Evolutionary conservation across 1,284 basidiomycete species (phyloP), one percentile per base, ranked within the genome.

Genomic region (Cryptococcus sp.): DNA sequence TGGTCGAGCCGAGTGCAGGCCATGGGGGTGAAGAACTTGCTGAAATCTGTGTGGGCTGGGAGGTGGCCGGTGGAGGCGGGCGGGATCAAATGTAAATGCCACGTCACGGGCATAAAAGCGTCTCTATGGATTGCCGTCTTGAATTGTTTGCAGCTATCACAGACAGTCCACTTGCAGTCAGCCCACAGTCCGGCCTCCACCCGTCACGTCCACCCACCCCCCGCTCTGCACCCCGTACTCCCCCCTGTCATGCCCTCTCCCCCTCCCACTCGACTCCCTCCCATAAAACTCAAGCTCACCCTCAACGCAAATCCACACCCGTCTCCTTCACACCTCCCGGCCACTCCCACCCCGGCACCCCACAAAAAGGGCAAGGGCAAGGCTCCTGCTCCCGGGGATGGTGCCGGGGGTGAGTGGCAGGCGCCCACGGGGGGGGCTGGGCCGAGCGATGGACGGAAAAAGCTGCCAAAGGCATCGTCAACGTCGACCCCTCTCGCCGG

Each of bases 231-330:
- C 45, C 38, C 45, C 21, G 23, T 4, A 18, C n/a, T n/a, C n/a
- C n/a, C n/a, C n/a, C n/a, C n/a, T n/a, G 12, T 46, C 46, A 50
- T 36, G n/a, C 28, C 48, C 8, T 36, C 36, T 36, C 23, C 80
- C 40, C 76, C 85, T 56, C 72, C 82, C 37, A 35, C 57, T 33
- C 49, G 38, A 18, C 60, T 70, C 55, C 59, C 65, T n/a, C 65
- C 68, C 1, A 71, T 73, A 50, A 73, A 70, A 55, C 61, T 73
- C 46, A 73, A 70, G 53, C 61, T 73, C 16, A 43, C 44, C 55
- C 50, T 54, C 51, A 13, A 24, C 48, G 28, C 57, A 46, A 42
- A 43, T 20, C 50, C 52, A 18, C 18, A 16, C 28, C 46, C 16
- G 39, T 46, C 9, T 48, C 57, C 28, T 33, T 33, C 28, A 33